Percentiles rank a stretch among this genome's conserved stretches.
phyloP scores from a whole-genome alignment of 768 basidiomycete genomes.

The Mycena filopes region DNA sequence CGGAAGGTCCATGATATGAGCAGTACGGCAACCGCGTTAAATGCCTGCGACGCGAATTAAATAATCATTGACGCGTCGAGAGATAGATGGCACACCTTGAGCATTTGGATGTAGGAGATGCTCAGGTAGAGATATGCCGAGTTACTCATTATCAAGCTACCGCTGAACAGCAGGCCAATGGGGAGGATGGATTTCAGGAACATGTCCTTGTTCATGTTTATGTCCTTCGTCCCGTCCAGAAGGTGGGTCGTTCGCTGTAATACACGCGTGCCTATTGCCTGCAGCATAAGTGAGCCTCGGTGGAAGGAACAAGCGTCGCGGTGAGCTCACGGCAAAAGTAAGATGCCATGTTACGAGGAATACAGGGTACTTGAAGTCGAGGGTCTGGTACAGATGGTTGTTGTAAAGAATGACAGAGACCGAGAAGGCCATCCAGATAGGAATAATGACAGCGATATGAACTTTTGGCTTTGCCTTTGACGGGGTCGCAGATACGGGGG shows the following conservation, averaged over 20 bases:
- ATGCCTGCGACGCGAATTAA: conserved; percentile 43
- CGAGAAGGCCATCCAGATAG: conserved; percentile 92
- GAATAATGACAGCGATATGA: conserved; percentile 79
- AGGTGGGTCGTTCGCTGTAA: conserved; percentile 84
- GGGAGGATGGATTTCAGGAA: conserved; percentile 90
- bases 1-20: conserved; percentile 92
- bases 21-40: conserved; percentile 86
- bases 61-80: conserved; percentile 57
- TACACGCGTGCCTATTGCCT: conserved; percentile 78
- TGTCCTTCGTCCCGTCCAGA: conserved; percentile 81
- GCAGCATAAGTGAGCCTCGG: no score
- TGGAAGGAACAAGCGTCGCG: no score
- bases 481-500: conserved; percentile 48
- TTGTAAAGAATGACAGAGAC: conserved; percentile 96
- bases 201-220: conserved; percentile 81
- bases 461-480: conserved; percentile 84
- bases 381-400: conserved; percentile 87
- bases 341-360: conserved; percentile 91
- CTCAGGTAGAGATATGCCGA: conserved; percentile 94
- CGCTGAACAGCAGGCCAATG: conserved; percentile 93
- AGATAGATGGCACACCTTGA: conserved; percentile 66
- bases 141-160: conserved; percentile 80
- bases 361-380: conserved; percentile 89
- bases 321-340: conserved; percentile 46
- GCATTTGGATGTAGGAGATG: conserved; percentile 97